Base-by-base conservation (phyloP, 805 yeast genomes). In the Wickerhamiella azymoides region DNA sequence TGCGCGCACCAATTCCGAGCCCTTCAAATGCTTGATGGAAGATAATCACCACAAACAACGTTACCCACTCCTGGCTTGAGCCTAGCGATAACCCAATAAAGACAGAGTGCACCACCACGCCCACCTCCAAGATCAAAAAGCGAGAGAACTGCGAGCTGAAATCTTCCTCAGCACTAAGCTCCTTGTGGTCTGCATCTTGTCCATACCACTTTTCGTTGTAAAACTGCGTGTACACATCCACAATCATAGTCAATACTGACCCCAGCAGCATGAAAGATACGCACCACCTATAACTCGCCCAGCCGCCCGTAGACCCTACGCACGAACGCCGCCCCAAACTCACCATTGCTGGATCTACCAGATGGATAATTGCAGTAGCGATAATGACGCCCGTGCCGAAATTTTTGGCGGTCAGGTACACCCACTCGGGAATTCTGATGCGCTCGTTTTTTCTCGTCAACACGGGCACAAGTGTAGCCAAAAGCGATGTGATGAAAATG, bases 21-120 rank as follows among this genome's bases (percentile, higher is more conserved):
- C 89, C 89, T 65, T 81, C 89, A 56, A 81, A 82, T 57, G 77
- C 69, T 62, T 81, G 89, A 62, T 81, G 89, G 70, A 80, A 81
- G 5, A 78, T 74, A 36, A 75, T 51, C 8, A 80, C 89, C 42
- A 77, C 66, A 56, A 77, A 80, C 39, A 81, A 65, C 5, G 82
- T 70, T 38, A 63, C 67, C 58, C 79, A 80, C 56, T 79, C 77
- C 39, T 79, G 81, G 10, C 78, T 59, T 17, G 76, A 73, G 7
- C 83, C 83, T 50, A 80, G 64, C 5, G 81, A 70, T 51, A 80
- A 66, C 37, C 89, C 89, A 51, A 81, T 72, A 63, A 81, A 76
- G 2, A 81, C 79, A 2, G 86, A 79, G 62, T 81, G 89, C 67
- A 81, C 79, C 13, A 80, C 59, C 37, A 80, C 71, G 49, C 89